Conservation (phyloP, 2,329 filamentous ascomycete genomes). For the Trichophaea hybrida region DNA sequence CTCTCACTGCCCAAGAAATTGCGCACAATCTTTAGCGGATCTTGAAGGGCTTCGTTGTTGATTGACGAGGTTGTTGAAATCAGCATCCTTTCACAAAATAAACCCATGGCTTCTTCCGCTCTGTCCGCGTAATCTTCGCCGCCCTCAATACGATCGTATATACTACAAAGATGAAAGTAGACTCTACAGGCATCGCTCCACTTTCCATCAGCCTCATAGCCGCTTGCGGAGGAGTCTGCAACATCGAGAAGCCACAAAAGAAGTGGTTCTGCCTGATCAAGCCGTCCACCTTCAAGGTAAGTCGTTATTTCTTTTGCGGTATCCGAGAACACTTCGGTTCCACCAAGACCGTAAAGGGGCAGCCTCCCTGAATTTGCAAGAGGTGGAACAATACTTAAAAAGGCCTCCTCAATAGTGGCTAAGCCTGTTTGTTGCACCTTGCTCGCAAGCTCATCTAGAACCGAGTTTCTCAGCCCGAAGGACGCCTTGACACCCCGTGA, state of each 20-base stretch:
- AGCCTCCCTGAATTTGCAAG: neutral
- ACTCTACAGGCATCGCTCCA: conserved; percentile 6
- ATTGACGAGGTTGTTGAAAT: neutral
- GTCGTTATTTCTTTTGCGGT: neutral
- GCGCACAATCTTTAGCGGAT: neutral
- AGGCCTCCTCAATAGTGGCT: conserved; percentile 9
- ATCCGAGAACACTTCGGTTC: neutral
- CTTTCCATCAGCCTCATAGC: neutral
- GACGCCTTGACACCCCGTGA: conserved; percentile 1
- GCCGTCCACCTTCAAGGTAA: neutral
- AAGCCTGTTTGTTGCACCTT: conserved; percentile 1
- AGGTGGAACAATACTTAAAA: conserved; percentile 6
- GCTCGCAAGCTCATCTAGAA: neutral
- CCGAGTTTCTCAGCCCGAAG: conserved; percentile 4
- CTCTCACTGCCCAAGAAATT: neutral
- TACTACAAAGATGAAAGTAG: conserved; percentile 2
- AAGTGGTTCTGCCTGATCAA: neutral
- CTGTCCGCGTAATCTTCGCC: neutral
- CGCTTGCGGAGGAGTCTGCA: neutral
- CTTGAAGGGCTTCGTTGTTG: no score
- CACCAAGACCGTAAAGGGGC: neutral
- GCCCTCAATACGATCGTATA: neutral
- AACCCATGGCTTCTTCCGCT: neutral
- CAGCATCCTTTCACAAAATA: neutral
- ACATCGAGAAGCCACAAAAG: conserved; percentile 5